Evolutionary conservation across 176 grass and related monocot species (phyloP), one percentile per base, ranked within the genome.

Genomic region (Phragmites australis): DNA sequence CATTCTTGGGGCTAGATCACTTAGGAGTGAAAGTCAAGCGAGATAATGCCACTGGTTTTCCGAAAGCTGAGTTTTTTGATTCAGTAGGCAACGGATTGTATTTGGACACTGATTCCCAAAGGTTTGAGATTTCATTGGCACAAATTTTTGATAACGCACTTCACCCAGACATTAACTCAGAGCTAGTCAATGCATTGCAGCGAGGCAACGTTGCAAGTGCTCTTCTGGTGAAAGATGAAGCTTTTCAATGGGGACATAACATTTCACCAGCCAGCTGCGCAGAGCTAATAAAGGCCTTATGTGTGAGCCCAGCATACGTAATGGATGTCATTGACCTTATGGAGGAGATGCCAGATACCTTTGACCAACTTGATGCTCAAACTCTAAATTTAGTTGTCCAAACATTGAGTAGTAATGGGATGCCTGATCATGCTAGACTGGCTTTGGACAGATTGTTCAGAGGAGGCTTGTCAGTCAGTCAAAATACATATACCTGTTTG

Each of bases 11-110:
- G 31, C 77, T 98, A 67, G 86, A 85, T 60, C 80, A 94, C 70
- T 73, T 98, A 65, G 74, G 84, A 27, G 92, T 94, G 86, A 98
- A 93, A 81, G 75, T 98, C 48, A 94, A 90, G 74, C 88, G 95
- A 87, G 95, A 98, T 87, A 97, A 98, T 60, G 66, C 77, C 60
- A 59, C 62, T 74, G 88, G 90, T 62, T 88, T 93, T 54, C 81
- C 74, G 49, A 94, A 92, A 61, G 81, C 92, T 78, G 95, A 98
- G 81, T 98, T 94, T 82, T 98, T 98, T 81, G 95, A 98, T 79
- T 85, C 83, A 69, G 84, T 98, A 32, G 92, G 95, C 42, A 98
- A 98, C 67, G 92, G 95, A 22, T 74, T 98, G 65, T 98, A 93
- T 83, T 72, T 98, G 82, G 88, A 94, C 61, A 98, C 86, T 53